Conservation (phyloP, 495 filamentous ascomycete genomes). For the Penicillium fimorum region DNA sequence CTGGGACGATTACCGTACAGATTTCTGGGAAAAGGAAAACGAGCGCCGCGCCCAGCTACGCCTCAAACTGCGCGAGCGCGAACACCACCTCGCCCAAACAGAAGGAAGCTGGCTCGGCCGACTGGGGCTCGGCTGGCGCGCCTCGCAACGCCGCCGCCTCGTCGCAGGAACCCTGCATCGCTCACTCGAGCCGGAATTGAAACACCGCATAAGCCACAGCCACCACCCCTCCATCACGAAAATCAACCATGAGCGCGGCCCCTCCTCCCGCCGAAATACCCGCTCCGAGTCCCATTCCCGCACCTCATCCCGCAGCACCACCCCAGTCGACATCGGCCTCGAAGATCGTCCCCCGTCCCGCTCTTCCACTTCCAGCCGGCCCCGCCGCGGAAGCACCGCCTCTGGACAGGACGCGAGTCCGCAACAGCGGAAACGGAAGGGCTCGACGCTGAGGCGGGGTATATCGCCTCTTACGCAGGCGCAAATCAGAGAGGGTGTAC, state of each 20-base stretch:
- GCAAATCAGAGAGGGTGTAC: conserved; percentile 43
- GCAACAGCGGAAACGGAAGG: conserved; percentile 36
- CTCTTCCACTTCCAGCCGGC: conserved; percentile 34
- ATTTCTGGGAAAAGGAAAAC: conserved; percentile 98
- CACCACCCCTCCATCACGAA: conserved; percentile 37
- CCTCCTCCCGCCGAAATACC: conserved; percentile 34
- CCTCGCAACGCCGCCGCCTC: conserved; percentile 47
- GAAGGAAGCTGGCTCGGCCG: conserved; percentile 84
- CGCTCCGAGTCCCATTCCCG: conserved; percentile 48
- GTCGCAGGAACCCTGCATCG: conserved; percentile 34
- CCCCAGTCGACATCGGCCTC: conserved; percentile 34
- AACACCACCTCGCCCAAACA: conserved; percentile 61
- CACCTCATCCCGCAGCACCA: conserved; percentile 50
- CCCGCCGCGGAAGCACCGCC: conserved; percentile 36
- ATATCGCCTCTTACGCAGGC: conserved; percentile 45
- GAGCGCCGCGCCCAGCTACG: conserved; percentile 75
- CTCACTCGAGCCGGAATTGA: conserved; percentile 22
- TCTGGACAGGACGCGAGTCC: conserved; percentile 32
- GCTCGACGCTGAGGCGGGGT: conserved; percentile 35
- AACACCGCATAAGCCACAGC: conserved; percentile 29
- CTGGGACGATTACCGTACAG: conserved; percentile 88
- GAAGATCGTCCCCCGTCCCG: conserved; percentile 41
- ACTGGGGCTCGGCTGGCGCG: conserved; percentile 58
- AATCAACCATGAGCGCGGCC: conserved; percentile 36
- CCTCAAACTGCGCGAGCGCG: conserved; percentile 60